Evolutionary conservation across 2,329 filamentous ascomycete species (phyloP), one percentile per base, ranked within the genome.

Genomic region (Westerdykella sp.): DNA sequence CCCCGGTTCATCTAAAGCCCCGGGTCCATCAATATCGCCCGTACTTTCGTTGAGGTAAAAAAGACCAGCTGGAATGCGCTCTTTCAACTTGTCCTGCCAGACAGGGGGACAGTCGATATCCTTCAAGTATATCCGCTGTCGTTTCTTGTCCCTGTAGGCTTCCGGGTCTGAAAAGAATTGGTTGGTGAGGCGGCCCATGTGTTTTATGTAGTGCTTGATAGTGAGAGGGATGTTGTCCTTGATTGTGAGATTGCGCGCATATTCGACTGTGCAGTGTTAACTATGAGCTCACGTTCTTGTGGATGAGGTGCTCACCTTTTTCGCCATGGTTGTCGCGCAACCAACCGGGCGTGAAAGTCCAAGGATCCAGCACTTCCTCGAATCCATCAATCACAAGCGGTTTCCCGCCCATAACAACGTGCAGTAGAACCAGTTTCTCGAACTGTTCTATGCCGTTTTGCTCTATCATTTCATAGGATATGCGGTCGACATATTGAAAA

Each of bases 31-130:
- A 47, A 70, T 62, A 34, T 76, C 71, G 13, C 78, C 77, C 1
- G 87, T 81, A 50, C 83, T 85, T 37, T 91, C 85, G 55, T 96
- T 96, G 42, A 95, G 75, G 61, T 97, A 98, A 62, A 89, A 95
- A 0, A 97, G 71, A n/a, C 76, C 81, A 0, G 83, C 79, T 1
- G 91, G 90, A 5, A 97, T 84, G 23, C 87, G 72, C 39, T 85
- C 83, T 51, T 81, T 80, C 14, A 98, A 70, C 45, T 86, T 83
- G 22, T 91, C 78, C 40, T 84, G 81, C 93, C 93, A 98, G 45
- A 91, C 82, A 1, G 77, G 71, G 0, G 93, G 93, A 54, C 90
- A 96, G 64, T 98, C 93, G 46, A 98, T 96, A 61, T 98, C 93
- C 60, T 98, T 98, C 18, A 97, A 71, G 63, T 98, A 98, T 1